Percentiles rank a stretch among this genome's conserved stretches.
phyloP scores from a whole-genome alignment of 2,329 filamentous ascomycete genomes.

The Daldinia sp. region DNA sequence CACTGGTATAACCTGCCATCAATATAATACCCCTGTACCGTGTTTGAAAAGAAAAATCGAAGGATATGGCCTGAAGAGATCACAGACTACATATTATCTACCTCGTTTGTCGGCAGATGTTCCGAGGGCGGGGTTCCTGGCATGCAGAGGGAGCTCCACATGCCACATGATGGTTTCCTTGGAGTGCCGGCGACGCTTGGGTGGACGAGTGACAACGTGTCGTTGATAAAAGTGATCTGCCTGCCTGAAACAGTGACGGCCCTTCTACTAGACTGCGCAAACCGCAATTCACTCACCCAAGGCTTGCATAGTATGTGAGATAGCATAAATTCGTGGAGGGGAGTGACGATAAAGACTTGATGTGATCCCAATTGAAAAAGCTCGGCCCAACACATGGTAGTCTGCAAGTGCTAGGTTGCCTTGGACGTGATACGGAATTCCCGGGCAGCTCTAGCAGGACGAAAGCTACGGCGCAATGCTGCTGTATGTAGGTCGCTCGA shows the following conservation, averaged over 20 bases:
- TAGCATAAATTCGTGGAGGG: conserved; percentile 43
- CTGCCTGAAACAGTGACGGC: conserved; percentile 43
- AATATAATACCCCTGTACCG: conserved; percentile 32
- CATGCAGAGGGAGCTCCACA: conserved; percentile 38
- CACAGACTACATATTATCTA: conserved; percentile 22
- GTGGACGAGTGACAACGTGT: conserved; percentile 41
- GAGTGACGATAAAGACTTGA: conserved; percentile 44
- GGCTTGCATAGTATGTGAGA: conserved; percentile 41
- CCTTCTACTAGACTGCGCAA: conserved; percentile 40
- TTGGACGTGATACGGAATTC: conserved; percentile 36
- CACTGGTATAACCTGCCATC: conserved; percentile 33
- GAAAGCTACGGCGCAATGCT: conserved; percentile 27
- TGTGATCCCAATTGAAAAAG: conserved; percentile 33
- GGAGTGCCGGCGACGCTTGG: conserved; percentile 37
- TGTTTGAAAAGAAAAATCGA: conserved; percentile 15
- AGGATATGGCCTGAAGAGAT: conserved; percentile 18
- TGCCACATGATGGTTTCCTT: conserved; percentile 41
- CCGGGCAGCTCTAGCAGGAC: conserved; percentile 32
- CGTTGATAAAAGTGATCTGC: conserved; percentile 42
- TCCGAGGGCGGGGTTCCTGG: conserved; percentile 40
- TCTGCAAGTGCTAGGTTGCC: conserved; percentile 38
- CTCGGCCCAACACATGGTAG: conserved; percentile 36
- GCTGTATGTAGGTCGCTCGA: conserved; percentile 32
- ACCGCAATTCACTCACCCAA: conserved; percentile 30
- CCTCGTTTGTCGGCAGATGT: conserved; percentile 43